phyloP scores from a whole-genome alignment of 2,329 filamentous ascomycete species.

The Pseudogymnoascus sp. region DNA sequence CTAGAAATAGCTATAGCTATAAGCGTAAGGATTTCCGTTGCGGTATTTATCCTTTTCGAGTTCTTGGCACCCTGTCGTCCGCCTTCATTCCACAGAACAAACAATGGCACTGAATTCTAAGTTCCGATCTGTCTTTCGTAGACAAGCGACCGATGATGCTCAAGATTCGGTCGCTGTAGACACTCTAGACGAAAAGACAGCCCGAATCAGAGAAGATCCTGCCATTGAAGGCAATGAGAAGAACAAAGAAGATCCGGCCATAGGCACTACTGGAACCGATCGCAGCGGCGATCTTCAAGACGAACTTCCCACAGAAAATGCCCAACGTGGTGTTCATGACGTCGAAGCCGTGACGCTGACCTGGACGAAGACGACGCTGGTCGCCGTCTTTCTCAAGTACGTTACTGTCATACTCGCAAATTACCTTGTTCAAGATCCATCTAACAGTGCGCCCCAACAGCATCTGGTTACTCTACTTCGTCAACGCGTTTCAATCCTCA shows the following conservation, averaged over 20 bases:
- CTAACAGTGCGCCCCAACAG: slow-evolving; percentile 25
- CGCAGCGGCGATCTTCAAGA: not conserved
- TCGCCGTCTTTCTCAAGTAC: slow-evolving; percentile 40
- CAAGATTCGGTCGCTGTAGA: not conserved
- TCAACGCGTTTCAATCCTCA: slow-evolving; percentile 35
- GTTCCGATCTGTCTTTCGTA: slow-evolving; percentile 10
- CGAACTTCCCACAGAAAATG: slow-evolving; percentile 17
- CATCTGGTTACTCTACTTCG: slow-evolving; percentile 39
- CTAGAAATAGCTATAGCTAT: slow-evolving; percentile 1
- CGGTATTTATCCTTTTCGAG: not conserved
- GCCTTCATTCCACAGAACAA: slow-evolving; percentile 8
- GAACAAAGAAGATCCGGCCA: not conserved
- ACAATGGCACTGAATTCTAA: slow-evolving; percentile 16
- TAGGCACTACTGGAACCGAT: not conserved
- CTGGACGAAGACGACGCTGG: slow-evolving; percentile 43
- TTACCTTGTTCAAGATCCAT: not conserved
- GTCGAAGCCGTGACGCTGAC: slow-evolving; percentile 46
- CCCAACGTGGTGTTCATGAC: slow-evolving; percentile 38
- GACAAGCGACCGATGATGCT: slow-evolving; percentile 13
- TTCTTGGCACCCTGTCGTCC: not conserved
- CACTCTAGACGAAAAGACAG: not conserved
- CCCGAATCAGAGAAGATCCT: not conserved
- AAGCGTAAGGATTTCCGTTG: slow-evolving; percentile 4
- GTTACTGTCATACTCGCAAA: slow-evolving; percentile 18
- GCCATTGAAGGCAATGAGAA: not conserved